Conservation (phyloP, 805 yeast genomes). For the Alloascoidea hylecoeti region DNA sequence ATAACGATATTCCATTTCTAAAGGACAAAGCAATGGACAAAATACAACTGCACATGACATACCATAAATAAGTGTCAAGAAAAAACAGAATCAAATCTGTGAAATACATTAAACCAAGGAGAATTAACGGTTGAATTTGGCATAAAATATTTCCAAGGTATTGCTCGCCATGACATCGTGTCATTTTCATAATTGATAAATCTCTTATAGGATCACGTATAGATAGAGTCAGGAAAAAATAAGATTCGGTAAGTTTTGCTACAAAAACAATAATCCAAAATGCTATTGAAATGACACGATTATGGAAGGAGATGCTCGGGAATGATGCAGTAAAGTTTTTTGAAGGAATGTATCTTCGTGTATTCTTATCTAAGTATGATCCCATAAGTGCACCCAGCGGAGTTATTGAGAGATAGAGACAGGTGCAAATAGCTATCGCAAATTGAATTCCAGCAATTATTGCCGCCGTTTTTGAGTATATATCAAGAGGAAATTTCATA, state of each 20-base stretch:
- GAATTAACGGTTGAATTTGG: slow-evolving; percentile 36
- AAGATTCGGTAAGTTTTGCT: slow-evolving; percentile 64
- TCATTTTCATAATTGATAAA: slow-evolving; percentile 37
- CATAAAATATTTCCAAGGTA: slow-evolving; percentile 41
- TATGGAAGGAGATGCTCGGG: no score
- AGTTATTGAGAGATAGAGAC: slow-evolving; percentile 41
- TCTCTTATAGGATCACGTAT: slow-evolving; percentile 64
- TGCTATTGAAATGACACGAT: no score
- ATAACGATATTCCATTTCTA: slow-evolving; percentile 64
- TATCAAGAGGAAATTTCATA: slow-evolving; percentile 20
- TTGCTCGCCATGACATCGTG: slow-evolving; percentile 47
- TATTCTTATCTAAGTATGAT: slow-evolving; percentile 15
- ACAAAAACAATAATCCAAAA: slow-evolving; percentile 56
- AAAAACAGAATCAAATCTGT: slow-evolving; percentile 62
- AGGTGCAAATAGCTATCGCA: slow-evolving; percentile 34
- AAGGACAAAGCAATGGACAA: slow-evolving; percentile 62
- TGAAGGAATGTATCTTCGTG: slow-evolving; percentile 28
- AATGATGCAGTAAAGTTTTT: slow-evolving; percentile 44
- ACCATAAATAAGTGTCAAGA: slow-evolving; percentile 78
- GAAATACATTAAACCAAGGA: slow-evolving; percentile 35
- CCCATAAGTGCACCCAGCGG: slow-evolving; percentile 48
- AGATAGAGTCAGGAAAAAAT: slow-evolving; percentile 62
- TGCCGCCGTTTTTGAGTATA: slow-evolving; percentile 17
- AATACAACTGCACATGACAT: slow-evolving; percentile 63
- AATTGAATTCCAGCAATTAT: slow-evolving; percentile 41